Evolutionary conservation across 352 stramenopile species (phyloP).

Genomic region (Elongisporangium undulatum): DNA sequence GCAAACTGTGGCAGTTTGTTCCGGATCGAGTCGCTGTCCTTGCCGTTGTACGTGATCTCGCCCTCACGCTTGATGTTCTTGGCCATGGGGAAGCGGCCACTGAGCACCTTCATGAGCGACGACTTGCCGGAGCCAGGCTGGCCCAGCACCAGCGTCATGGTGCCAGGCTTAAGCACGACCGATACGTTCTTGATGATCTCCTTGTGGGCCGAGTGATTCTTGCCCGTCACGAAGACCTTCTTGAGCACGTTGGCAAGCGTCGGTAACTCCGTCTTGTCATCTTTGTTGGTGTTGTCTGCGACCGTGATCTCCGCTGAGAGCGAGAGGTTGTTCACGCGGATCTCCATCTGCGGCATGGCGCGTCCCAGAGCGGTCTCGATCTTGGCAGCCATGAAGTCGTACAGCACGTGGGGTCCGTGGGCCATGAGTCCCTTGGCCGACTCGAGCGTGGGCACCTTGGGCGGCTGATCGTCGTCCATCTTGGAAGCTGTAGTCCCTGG

Average conservation of each 20-base stretch:
- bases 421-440: conserved; percentile 5
- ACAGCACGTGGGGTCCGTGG: conserved; percentile 2
- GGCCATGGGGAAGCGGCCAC: conserved; percentile 29
- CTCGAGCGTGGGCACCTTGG: too few species aligned
- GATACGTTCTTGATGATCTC: conserved; percentile 13
- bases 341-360: conserved; percentile 18
- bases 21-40: conserved; percentile 15
- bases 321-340: conserved; percentile 10
- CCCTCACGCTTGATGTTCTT: conserved; percentile 32
- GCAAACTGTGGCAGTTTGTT: conserved; percentile 41
- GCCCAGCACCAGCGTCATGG: conserved; percentile 13
- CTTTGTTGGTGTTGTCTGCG: too few species aligned
- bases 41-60: conserved; percentile 52
- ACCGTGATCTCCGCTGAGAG: conserved; percentile 7
- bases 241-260: conserved; percentile 10
- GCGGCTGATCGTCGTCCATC: too few species aligned
- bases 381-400: conserved; percentile 2
- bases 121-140: too few species aligned
- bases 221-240: neutral
- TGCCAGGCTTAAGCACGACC: conserved; percentile 9
- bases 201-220: conserved; percentile 6
- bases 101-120: too few species aligned
- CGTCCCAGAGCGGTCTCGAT: conserved; percentile 12
- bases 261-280: conserved; percentile 7
- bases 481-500: too few species aligned